These are phyloP conservation scores for Jacaranda mimosifolia DNA, from an alignment of 257 asterid genomes.

Conservation along the genomic window DNA sequence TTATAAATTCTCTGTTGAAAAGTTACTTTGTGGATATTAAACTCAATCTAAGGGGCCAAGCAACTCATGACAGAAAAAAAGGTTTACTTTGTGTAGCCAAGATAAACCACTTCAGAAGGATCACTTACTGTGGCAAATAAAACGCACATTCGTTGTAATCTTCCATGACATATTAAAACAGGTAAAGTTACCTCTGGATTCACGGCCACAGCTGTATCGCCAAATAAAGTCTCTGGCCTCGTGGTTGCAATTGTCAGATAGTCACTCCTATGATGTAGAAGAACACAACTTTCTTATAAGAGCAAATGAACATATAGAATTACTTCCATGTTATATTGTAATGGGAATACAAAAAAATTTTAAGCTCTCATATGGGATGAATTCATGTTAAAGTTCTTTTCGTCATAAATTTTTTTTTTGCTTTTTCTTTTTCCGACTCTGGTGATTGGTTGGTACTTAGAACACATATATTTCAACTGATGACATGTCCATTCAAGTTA, in stretches of 20 bases:
- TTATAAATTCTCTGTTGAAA: background rate
- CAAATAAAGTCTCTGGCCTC: slow-evolving; percentile 98
- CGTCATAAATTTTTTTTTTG: slow-evolving; percentile 14
- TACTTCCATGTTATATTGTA: background rate
- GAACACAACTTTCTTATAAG: background rate
- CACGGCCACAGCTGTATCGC: slow-evolving; percentile 96
- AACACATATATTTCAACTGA: slow-evolving; percentile 21
- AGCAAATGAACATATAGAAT: slow-evolving; percentile 17
- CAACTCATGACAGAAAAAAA: background rate
- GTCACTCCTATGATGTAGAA: slow-evolving; percentile 70
- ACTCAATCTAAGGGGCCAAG: background rate
- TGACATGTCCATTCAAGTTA: slow-evolving; percentile 30
- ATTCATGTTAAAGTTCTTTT: slow-evolving; percentile 23
- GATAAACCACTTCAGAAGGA: slow-evolving; percentile 17
- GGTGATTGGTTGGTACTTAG: slow-evolving; percentile 12
- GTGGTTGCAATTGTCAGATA: slow-evolving; percentile 95
- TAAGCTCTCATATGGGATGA: slow-evolving; percentile 22
- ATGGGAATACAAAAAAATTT: background rate
- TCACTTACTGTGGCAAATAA: slow-evolving; percentile 9
- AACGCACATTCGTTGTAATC: background rate
- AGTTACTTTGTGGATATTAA: background rate
- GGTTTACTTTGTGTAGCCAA: slow-evolving; percentile 8
- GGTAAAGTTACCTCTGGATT: slow-evolving; percentile 76
- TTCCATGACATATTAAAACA: slow-evolving; percentile 20
- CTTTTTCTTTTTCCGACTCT: background rate